These are phyloP conservation scores for Moesziomyces sp. DNA, from an alignment of 1,284 basidiomycete species.

Conservation along the genomic window DNA sequence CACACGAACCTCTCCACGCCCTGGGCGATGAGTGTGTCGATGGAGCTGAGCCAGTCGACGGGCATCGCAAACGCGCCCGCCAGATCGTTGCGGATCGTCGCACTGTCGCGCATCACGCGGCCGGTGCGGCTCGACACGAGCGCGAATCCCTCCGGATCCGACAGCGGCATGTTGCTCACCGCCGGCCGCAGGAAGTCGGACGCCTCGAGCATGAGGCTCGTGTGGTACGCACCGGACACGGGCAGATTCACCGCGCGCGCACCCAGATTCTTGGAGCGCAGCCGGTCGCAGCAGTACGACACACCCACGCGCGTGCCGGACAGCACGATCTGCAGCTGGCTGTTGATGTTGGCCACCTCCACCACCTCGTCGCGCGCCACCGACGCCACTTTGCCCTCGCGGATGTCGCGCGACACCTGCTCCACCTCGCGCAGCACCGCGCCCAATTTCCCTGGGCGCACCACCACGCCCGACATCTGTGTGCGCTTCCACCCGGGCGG, in stretches of 20 bases:
- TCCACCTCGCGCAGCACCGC: conserved; percentile 52
- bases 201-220: conserved; percentile 57
- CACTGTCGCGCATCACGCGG: conserved; percentile 16
- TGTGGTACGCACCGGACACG: conserved; percentile 64
- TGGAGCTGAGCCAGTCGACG: conserved; percentile 57
- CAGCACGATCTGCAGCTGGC: conserved; percentile 62
- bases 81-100: conserved; percentile 53
- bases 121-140: conserved; percentile 59
- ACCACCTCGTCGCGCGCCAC: conserved; percentile 64
- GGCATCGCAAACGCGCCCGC: conserved; percentile 51
- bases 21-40: conserved; percentile 55
- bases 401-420: conserved; percentile 51
- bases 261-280: conserved; percentile 57
- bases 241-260: conserved; percentile 66
- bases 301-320: conserved; percentile 63
- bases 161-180: conserved; percentile 57
- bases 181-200: conserved; percentile 47
- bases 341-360: conserved; percentile 65
- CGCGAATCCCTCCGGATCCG: conserved; percentile 35
- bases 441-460: conserved; percentile 59
- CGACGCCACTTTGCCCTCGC: conserved; percentile 46
- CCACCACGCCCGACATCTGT: conserved; percentile 63
- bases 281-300: conserved; percentile 60
- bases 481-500: conserved; percentile 56
- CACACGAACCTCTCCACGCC: conserved; percentile 65